Evolutionary conservation across 306 rosid species (phyloP).

Genomic region (Trichosanthes cucumerina): DNA sequence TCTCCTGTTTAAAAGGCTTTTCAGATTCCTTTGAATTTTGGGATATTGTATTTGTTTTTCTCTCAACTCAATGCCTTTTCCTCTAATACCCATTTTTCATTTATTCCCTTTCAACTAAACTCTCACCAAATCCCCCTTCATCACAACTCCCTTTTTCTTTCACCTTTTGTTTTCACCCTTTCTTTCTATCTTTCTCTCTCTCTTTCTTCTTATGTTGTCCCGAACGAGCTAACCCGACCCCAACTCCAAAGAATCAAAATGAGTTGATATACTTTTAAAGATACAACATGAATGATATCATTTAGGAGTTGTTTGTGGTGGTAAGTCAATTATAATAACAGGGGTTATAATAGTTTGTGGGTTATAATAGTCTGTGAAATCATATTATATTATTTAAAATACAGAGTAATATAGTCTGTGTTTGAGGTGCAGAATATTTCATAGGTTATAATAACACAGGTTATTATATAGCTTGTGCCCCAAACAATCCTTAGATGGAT

Average conservation of each 20-base stretch:
- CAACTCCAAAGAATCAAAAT: not conserved
- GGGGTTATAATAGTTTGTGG: too few relatives aligned
- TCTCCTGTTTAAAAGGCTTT: not conserved
- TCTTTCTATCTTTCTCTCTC: not conserved
- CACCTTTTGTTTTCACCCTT: not conserved
- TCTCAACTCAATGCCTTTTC: not conserved
- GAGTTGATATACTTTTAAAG: too few relatives aligned
- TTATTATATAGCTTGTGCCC: too few relatives aligned
- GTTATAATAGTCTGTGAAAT: too few relatives aligned
- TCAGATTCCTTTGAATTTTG: not conserved
- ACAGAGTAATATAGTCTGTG: too few relatives aligned
- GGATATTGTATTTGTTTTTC: constrained; percentile 5
- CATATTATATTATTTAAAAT: too few relatives aligned
- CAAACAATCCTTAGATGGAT: too few relatives aligned
- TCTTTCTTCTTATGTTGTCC: not conserved
- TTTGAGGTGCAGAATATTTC: too few relatives aligned
- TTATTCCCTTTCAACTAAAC: not conserved
- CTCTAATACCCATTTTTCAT: not conserved
- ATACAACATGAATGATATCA: too few relatives aligned
- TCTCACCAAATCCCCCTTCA: not conserved
- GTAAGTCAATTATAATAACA: too few relatives aligned
- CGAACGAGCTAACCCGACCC: not conserved
- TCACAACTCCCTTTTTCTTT: not conserved
- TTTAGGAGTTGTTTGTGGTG: too few relatives aligned
- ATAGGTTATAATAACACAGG: too few relatives aligned